These are phyloP conservation scores for Passalora sequoiae DNA, from an alignment of 2,329 filamentous ascomycete species.

Conservation along the genomic window DNA sequence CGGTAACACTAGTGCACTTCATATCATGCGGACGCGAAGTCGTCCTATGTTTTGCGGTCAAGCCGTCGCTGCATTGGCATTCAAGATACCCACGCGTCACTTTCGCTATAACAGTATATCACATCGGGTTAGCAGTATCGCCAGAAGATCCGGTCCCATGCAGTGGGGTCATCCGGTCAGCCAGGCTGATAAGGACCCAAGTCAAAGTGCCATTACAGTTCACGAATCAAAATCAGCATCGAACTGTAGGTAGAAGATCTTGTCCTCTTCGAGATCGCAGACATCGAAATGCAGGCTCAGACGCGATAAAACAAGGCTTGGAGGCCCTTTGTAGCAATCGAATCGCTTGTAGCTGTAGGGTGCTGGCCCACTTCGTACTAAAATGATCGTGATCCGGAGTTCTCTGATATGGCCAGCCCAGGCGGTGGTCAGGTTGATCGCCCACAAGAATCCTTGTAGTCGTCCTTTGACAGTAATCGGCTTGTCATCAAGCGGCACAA, in stretches of 20 bases:
- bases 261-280: neutral
- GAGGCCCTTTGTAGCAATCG: neutral
- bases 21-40: too few relatives aligned
- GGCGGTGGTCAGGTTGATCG: neutral
- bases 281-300: neutral
- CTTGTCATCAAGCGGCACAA: neutral
- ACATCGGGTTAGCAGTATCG: too few relatives aligned
- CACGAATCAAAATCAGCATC: neutral
- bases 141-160: too few relatives aligned
- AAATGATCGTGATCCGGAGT: neutral
- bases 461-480: neutral
- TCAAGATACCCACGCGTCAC: too few relatives aligned
- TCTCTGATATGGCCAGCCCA: neutral
- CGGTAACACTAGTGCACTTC: too few relatives aligned
- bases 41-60: too few relatives aligned
- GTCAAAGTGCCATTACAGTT: too few relatives aligned
- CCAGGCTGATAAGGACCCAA: too few relatives aligned
- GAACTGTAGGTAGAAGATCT: neutral
- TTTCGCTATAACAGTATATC: too few relatives aligned
- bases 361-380: neutral
- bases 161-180: too few relatives aligned
- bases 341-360: conserved; percentile 1
- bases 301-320: neutral
- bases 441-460: neutral
- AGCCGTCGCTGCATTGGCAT: too few relatives aligned